Evolutionary conservation across 352 stramenopile species (phyloP).

Genomic region (Globisporangium heterothallicum): DNA sequence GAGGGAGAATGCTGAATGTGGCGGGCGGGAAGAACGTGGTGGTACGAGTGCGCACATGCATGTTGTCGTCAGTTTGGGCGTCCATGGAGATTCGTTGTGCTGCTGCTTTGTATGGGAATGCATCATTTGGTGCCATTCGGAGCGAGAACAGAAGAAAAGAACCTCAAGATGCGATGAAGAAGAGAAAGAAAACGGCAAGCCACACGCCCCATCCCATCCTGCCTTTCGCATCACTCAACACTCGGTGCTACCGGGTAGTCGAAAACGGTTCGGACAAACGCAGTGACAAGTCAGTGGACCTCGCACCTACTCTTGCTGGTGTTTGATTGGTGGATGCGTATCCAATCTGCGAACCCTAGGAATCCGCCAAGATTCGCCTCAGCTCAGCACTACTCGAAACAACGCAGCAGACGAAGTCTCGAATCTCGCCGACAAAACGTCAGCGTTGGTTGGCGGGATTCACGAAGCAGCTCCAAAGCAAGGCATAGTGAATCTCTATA

Average conservation of each 20-base stretch:
- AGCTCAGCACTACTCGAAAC: neutral
- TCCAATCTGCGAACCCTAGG: neutral
- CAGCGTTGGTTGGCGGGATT: neutral
- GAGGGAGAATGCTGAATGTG: neutral
- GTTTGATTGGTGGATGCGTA: neutral
- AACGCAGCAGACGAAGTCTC: no score
- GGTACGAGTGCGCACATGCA: neutral
- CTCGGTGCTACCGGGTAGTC: neutral
- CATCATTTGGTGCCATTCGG: no score
- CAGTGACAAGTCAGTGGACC: neutral
- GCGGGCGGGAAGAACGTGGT: neutral
- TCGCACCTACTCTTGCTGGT: neutral
- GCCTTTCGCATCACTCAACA: neutral
- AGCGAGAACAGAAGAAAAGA: no score
- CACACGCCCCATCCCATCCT: neutral
- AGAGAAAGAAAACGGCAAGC: constrained; percentile 1
- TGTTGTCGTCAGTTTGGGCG: neutral
- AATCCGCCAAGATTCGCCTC: neutral
- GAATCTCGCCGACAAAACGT: constrained; percentile 13
- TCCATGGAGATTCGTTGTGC: neutral
- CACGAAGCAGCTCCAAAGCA: neutral
- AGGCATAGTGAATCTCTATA: constrained; percentile 32
- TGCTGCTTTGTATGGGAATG: neutral
- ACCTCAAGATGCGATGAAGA: neutral
- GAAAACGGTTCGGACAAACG: neutral